These are phyloP conservation scores for Wickerhamiella parazyma DNA, from an alignment of 805 yeast genomes.

Conservation along the genomic window DNA sequence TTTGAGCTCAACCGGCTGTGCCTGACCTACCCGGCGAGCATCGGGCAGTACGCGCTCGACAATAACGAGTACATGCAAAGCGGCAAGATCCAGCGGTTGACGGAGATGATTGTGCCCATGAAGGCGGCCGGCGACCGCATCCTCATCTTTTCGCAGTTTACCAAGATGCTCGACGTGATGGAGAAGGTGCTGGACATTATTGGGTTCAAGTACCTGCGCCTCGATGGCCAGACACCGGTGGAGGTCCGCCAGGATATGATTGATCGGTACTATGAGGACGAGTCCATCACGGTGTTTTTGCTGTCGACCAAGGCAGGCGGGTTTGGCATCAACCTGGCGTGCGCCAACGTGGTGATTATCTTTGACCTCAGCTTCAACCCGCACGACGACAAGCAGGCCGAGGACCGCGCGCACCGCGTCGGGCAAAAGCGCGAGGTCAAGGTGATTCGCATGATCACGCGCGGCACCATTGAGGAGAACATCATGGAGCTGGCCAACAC, in stretches of 20 bases:
- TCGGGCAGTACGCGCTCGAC: conserved; percentile 39
- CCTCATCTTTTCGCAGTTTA: conserved; percentile 78
- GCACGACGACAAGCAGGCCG: conserved; percentile 97
- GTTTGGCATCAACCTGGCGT: conserved; percentile 90
- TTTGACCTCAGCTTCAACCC: conserved; percentile 95
- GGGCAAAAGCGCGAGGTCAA: conserved; percentile 80
- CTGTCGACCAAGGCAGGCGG: conserved; percentile 97
- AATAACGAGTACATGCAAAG: conserved; percentile 47
- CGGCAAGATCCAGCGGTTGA: conserved; percentile 57
- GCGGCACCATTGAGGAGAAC: conserved; percentile 75
- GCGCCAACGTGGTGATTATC: conserved; percentile 84
- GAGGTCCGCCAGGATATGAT: conserved; percentile 86
- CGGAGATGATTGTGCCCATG: conserved; percentile 43
- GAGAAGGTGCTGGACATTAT: conserved; percentile 57
- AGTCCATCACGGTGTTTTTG: conserved; percentile 68
- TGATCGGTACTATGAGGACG: conserved; percentile 76
- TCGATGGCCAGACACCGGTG: conserved; percentile 91
- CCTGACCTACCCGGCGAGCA: conserved; percentile 49
- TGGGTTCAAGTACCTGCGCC: conserved; percentile 58
- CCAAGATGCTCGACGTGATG: conserved; percentile 79
- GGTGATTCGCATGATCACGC: conserved; percentile 61
- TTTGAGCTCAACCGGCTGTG: conserved; percentile 72
- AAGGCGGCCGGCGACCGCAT: conserved; percentile 49
- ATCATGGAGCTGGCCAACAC: conserved; percentile 77
- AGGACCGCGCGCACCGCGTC: conserved; percentile 95